Percentiles rank a stretch among this genome's conserved stretches.
phyloP scores from a whole-genome alignment of 305 asterid genomes.

The Rubia peregrina region DNA sequence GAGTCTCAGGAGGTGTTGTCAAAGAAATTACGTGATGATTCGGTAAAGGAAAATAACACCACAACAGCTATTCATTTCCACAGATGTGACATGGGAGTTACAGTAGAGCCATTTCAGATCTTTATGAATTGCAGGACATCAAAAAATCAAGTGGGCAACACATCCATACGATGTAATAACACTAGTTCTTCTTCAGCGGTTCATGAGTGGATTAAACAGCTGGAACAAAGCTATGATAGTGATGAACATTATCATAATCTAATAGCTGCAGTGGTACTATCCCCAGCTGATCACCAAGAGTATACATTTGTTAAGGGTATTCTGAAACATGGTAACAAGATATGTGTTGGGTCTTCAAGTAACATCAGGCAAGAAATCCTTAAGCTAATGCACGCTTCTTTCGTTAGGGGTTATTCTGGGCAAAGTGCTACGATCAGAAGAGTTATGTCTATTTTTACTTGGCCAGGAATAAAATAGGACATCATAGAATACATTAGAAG shows the following conservation, averaged over 20 bases:
- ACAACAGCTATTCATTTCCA: too few species aligned
- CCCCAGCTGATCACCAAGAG: neutral
- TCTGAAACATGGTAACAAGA: neutral
- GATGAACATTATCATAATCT: neutral
- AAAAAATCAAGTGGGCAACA: too few species aligned
- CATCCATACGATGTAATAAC: too few species aligned
- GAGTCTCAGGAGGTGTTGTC: too few species aligned
- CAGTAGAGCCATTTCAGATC: too few species aligned
- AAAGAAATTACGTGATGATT: too few species aligned
- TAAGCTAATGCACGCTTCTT: neutral
- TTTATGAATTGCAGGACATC: too few species aligned
- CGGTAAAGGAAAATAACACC: too few species aligned
- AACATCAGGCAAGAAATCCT: neutral
- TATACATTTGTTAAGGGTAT: neutral
- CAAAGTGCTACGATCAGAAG: neutral
- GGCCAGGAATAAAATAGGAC: neutral
- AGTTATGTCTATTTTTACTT: neutral
- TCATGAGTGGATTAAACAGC: neutral
- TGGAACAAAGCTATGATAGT: neutral
- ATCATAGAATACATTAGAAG: neutral
- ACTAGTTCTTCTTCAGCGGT: neutral
- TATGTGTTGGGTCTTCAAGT: neutral
- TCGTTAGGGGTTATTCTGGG: neutral
- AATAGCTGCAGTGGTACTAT: neutral
- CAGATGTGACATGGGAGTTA: too few species aligned